phyloP scores from a whole-genome alignment of 108 stramenopile genomes.

The Chaetoceros tenuissimus region DNA sequence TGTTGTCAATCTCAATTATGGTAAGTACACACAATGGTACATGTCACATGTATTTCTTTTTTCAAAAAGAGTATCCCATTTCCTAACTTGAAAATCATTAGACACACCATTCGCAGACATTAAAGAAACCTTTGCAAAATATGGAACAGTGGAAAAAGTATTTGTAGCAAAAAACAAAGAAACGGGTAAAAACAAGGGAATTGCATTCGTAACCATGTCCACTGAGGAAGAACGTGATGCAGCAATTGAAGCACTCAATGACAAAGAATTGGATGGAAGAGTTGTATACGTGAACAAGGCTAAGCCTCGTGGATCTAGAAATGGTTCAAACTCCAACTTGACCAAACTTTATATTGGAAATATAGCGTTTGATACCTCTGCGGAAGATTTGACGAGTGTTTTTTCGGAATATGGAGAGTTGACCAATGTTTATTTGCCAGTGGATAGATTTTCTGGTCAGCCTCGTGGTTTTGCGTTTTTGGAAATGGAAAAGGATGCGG shows the following conservation, averaged over 20 bases:
- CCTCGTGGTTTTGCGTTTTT: constrained; percentile 82
- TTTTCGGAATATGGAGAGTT: constrained; percentile 43
- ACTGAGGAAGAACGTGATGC: constrained; percentile 47
- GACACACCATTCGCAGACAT: not conserved
- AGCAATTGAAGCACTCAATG: constrained; percentile 49
- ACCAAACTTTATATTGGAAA: constrained; percentile 76
- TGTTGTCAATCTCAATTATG: constrained; percentile 39
- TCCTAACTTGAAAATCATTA: not conserved
- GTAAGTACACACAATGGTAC: constrained; percentile 14
- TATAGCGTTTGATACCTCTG: constrained; percentile 47
- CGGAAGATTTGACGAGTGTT: constrained; percentile 43
- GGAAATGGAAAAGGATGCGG: constrained; percentile 37
- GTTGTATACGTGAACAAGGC: constrained; percentile 55
- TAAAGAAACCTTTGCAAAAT: not conserved
- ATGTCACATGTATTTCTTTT: not conserved
- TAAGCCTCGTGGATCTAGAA: constrained; percentile 48
- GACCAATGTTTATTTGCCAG: constrained; percentile 38
- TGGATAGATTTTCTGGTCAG: constrained; percentile 27
- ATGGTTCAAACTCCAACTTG: constrained; percentile 3
- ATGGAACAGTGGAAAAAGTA: not conserved
- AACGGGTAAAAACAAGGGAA: constrained; percentile 28
- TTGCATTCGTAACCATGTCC: constrained; percentile 81
- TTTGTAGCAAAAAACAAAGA: not conserved
- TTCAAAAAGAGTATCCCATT: not conserved
- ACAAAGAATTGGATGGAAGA: constrained; percentile 41